These are phyloP conservation scores for Jaltomata sinuosa DNA, from an alignment of 257 asterid species.

Conservation along the genomic window DNA sequence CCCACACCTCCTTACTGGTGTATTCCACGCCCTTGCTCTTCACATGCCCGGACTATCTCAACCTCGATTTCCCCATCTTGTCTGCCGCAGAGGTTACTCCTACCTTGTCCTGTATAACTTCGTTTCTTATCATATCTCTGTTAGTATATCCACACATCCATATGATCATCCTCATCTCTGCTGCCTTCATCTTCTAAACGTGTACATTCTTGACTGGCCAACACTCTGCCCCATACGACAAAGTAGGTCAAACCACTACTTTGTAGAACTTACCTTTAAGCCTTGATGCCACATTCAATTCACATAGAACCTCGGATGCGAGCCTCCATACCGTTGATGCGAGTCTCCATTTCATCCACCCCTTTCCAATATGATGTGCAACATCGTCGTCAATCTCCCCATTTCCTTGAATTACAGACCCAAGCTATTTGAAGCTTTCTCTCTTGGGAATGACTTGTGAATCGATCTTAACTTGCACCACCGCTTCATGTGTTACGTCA, in stretches of 20 bases:
- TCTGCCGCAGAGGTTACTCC: neutral
- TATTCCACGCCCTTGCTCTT: neutral
- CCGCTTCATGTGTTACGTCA: neutral
- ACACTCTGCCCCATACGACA: neutral
- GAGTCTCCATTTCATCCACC: neutral
- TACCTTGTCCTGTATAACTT: neutral
- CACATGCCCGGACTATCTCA: neutral
- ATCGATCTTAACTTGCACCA: neutral
- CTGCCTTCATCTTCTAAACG: neutral
- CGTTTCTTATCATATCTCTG: neutral
- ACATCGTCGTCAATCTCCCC: neutral
- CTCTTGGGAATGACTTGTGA: neutral
- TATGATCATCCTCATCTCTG: neutral
- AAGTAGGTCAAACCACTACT: neutral
- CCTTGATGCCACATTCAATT: neutral
- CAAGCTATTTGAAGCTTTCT: neutral
- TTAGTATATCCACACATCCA: neutral
- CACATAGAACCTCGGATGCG: neutral
- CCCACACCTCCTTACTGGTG: neutral
- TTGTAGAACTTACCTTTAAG: neutral
- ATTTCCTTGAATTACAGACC: neutral
- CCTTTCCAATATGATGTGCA: neutral
- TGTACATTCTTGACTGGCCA: neutral
- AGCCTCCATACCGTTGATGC: no score
- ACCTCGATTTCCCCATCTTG: neutral